These are phyloP conservation scores for Aphanomyces euteiches DNA, from an alignment of 352 stramenopile species.

Conservation along the genomic window DNA sequence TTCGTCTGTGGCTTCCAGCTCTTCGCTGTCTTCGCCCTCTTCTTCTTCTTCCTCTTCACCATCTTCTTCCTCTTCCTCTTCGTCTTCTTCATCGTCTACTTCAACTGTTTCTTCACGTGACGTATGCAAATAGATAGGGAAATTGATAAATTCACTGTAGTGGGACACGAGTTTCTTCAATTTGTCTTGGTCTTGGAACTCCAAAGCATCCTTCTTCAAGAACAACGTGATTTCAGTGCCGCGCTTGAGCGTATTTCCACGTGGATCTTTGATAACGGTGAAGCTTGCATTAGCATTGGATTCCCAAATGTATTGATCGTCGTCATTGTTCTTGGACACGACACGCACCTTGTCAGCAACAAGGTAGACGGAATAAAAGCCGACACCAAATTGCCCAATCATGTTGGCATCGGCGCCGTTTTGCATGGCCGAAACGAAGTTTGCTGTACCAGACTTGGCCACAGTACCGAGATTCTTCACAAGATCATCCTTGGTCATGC, in stretches of 20 bases:
- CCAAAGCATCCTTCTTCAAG: slow-evolving; percentile 96
- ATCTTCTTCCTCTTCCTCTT: slow-evolving; percentile 59
- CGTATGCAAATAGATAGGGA: slow-evolving; percentile 98
- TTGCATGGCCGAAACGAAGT: slow-evolving; percentile 97
- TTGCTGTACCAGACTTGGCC: slow-evolving; percentile 97
- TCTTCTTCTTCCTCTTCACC: slow-evolving; percentile 61
- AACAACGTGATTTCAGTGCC: slow-evolving; percentile 99
- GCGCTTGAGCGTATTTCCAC: slow-evolving; percentile 92
- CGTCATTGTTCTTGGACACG: slow-evolving; percentile 96
- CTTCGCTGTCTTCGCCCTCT: slow-evolving; percentile 54
- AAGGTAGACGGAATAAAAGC: slow-evolving; percentile 99
- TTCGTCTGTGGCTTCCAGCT: slow-evolving; percentile 72
- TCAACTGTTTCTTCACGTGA: slow-evolving; percentile 89
- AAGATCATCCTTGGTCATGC: slow-evolving; percentile 99
- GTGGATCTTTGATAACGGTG: slow-evolving; percentile 93
- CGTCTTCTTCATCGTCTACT: slow-evolving; percentile 77
- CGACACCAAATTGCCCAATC: slow-evolving; percentile 99
- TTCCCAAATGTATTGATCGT: slow-evolving; percentile 98
- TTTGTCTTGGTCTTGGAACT: slow-evolving; percentile 94
- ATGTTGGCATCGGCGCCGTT: slow-evolving; percentile 87
- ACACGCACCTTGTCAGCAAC: slow-evolving; percentile 95
- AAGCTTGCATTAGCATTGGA: slow-evolving; percentile 96
- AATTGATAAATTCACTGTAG: slow-evolving; percentile 99
- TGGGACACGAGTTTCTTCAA: slow-evolving; percentile 94
- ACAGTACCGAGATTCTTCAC: slow-evolving; percentile 96